Base-by-base conservation (phyloP, 768 basidiomycete species). In the Boletus rubropictus region DNA sequence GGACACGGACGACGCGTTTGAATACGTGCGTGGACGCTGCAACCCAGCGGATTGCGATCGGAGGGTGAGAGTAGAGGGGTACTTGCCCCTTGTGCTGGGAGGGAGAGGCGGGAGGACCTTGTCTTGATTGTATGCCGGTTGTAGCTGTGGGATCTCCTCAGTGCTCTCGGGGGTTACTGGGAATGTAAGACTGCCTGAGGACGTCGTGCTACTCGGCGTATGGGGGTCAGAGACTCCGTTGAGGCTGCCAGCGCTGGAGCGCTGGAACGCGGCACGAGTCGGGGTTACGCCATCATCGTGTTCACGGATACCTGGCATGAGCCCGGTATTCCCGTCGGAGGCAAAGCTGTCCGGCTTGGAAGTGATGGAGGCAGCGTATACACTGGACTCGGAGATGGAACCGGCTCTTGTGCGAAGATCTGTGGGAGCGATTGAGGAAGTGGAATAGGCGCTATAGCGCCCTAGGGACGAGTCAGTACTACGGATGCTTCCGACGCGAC, bases 11-110 rank as follows among this genome's bases (percentile, higher is more conserved):
- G 52, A 67, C 12, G 52, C 45, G 64, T 17, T 74, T 32, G 39
- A 68, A 60, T 61, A 73, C 67, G 45, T 72, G 56, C 65, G 60
- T 6, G 62, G 52, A 54, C 69, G 58, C 24, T 49, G 59, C 35
- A 61, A 18, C 2, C 21, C 44, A 11, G 29, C 38, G 1, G 39
- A 14, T 11, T 42, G 54, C 2, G 56, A 49, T 2, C 46, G 52
- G 24, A 56, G 59, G 20, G 52, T 24, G 3, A 57, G 46, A 21
- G 44, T 31, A 21, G 56, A 56, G 7, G 64, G 51, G 36, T 61
- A 59, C 36, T 60, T 66, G 27, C 44, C 46, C 37, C 39, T 56
- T 3, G 3, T 11, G 2, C 20, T 4, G 0, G 49, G 18, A 40
- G 68, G 62, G n/a, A 69, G 54, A 25, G 68, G 64, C 0, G 68